Conservation (phyloP, 2,329 filamentous ascomycete genomes). For the Aspergillus tanneri region DNA sequence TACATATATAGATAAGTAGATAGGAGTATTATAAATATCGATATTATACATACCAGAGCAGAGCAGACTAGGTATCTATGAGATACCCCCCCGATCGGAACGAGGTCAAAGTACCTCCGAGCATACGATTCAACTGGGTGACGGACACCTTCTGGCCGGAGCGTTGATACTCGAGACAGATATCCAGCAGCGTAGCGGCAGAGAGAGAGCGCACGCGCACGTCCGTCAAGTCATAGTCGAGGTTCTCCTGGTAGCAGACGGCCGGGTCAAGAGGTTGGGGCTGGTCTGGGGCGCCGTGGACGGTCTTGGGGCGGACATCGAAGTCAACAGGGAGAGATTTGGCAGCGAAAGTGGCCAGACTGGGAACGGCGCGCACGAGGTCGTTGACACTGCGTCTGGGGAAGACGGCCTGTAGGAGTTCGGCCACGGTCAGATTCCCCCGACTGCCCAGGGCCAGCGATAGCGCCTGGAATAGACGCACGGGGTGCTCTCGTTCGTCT, state of each 20-base stretch:
- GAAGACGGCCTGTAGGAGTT: constrained; percentile 33
- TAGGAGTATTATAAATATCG: no score
- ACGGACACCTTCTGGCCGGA: constrained; percentile 25
- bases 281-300: constrained; percentile 5
- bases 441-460: constrained; percentile 28
- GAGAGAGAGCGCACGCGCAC: constrained; percentile 34
- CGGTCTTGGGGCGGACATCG: constrained; percentile 25
- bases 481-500: constrained; percentile 16
- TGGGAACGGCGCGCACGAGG: constrained; percentile 34
- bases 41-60: no score
- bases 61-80: neutral
- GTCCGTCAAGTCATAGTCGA: constrained; percentile 36
- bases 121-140: constrained; percentile 25
- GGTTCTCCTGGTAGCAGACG: constrained; percentile 27
- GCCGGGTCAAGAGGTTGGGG: constrained; percentile 20
- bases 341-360: constrained; percentile 29
- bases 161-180: constrained; percentile 39
- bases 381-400: constrained; percentile 31
- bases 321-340: constrained; percentile 28
- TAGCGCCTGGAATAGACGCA: constrained; percentile 27
- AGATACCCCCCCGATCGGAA: constrained; percentile 21
- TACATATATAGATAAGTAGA: no score
- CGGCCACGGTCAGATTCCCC: constrained; percentile 25
- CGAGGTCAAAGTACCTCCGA: constrained; percentile 33
- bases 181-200: constrained; percentile 32